A percentile compares a stretch with the other conserved stretches of the same genome.
Conservation (phyloP, 1,284 basidiomycete species). For the Cryptococcus jaspeensis region DNA sequence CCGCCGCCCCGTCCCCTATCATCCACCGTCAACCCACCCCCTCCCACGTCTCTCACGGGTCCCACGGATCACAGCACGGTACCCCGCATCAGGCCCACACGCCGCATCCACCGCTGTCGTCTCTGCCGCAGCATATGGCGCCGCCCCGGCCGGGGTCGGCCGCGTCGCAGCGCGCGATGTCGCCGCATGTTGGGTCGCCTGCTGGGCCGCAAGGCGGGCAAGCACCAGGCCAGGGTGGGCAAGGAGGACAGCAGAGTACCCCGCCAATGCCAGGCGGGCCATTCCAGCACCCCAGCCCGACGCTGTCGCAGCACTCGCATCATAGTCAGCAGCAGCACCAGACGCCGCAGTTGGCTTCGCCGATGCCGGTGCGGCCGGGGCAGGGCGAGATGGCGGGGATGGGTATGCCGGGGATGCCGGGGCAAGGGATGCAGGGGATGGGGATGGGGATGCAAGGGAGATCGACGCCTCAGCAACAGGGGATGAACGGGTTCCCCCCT, state of each 20-base stretch:
- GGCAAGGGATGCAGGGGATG: background rate
- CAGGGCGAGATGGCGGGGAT: too few species aligned
- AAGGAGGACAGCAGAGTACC: slow-evolving; percentile 7
- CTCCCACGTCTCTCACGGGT: background rate
- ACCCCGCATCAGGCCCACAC: slow-evolving; percentile 11
- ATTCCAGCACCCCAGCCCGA: slow-evolving; percentile 21
- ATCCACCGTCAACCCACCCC: slow-evolving; percentile 17
- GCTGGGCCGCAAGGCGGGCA: slow-evolving; percentile 20
- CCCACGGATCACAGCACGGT: slow-evolving; percentile 1
- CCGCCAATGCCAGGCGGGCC: slow-evolving; percentile 11
- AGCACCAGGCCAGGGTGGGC: background rate
- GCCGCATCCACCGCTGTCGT: slow-evolving; percentile 28
- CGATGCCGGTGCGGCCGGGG: background rate
- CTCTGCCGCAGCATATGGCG: slow-evolving; percentile 45
- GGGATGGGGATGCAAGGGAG: background rate
- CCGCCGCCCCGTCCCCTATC: slow-evolving; percentile 1
- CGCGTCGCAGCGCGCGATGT: slow-evolving; percentile 36
- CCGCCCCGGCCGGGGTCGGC: slow-evolving; percentile 41
- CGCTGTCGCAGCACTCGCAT: slow-evolving; percentile 34
- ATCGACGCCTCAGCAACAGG: background rate
- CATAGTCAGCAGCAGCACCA: slow-evolving; percentile 21
- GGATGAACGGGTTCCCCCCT: too few species aligned
- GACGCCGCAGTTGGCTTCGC: slow-evolving; percentile 11
- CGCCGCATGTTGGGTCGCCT: slow-evolving; percentile 29
- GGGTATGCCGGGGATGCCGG: too few species aligned